Evolutionary conservation across 805 yeast species (phyloP).

Genomic region (Wickerhamomyces silvicola): DNA sequence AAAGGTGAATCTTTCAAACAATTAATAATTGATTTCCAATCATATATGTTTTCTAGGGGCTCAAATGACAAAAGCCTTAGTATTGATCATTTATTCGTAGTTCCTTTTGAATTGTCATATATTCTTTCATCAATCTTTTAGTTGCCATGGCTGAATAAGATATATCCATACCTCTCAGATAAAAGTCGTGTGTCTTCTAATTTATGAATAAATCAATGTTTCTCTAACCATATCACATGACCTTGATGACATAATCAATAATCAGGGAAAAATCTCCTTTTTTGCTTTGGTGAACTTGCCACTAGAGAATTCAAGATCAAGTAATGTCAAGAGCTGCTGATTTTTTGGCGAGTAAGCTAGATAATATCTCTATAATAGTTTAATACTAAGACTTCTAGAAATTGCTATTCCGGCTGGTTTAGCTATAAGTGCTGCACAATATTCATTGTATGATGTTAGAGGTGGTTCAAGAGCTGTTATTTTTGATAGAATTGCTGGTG

Average conservation of each 20-base stretch:
- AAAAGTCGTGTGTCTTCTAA: background rate
- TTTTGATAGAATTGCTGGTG: conserved; percentile 88
- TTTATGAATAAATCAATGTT: background rate
- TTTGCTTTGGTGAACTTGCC: conserved; percentile 2
- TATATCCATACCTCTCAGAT: no score
- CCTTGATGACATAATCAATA: no score
- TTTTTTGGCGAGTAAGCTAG: conserved; percentile 26
- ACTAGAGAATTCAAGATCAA: background rate
- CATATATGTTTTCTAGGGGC: conserved; percentile 43
- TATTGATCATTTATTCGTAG: conserved; percentile 11
- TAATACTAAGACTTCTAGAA: conserved; percentile 23
- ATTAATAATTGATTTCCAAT: conserved; percentile 45
- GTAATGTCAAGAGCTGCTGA: conserved; percentile 37
- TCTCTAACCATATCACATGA: no score
- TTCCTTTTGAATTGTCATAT: conserved; percentile 24
- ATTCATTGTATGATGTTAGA: conserved; percentile 87
- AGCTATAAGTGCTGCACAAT: conserved; percentile 65
- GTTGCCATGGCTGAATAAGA: conserved; percentile 16
- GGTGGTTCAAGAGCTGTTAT: conserved; percentile 96
- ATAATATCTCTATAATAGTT: background rate
- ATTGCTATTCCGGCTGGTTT: conserved; percentile 70
- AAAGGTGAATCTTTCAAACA: conserved; percentile 52
- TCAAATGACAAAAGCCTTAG: conserved; percentile 30
- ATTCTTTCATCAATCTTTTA: conserved; percentile 33
- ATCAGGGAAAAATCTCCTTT: no score